A percentile compares a stretch with the other conserved stretches of the same genome.
Conservation (phyloP, 2,329 filamentous ascomycete species). For the Aspergillus sp. region DNA sequence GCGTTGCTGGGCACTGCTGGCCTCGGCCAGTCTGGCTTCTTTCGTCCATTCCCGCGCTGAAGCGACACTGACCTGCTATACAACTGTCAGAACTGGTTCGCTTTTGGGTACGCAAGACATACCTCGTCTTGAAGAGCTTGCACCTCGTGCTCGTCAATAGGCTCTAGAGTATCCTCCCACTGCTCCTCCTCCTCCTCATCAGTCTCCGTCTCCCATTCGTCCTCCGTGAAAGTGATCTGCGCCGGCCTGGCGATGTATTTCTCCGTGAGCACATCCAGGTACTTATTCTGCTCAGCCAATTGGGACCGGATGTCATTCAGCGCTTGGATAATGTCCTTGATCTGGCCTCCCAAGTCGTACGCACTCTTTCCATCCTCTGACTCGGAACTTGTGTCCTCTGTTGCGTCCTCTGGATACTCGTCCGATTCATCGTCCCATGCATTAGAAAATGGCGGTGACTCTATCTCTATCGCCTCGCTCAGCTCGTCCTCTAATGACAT, state of each 20-base stretch:
- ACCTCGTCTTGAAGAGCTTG: not conserved
- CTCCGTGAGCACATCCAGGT: constrained; percentile 1
- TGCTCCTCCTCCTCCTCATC: too few species aligned
- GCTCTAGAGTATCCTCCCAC: not conserved
- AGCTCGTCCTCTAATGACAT: too few species aligned
- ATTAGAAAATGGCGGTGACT: too few species aligned
- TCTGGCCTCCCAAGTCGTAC: not conserved
- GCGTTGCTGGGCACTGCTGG: not conserved
- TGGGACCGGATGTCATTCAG: constrained; percentile 2
- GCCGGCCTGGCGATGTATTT: not conserved
- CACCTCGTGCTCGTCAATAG: not conserved
- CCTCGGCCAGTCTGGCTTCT: not conserved
- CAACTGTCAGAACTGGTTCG: not conserved
- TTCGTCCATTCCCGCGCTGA: not conserved
- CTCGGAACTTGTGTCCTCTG: not conserved
- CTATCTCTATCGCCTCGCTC: too few species aligned
- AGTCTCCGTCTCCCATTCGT: not conserved
- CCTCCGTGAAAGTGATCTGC: not conserved
- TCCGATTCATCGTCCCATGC: too few species aligned
- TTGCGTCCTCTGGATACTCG: too few species aligned
- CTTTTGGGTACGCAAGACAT: not conserved
- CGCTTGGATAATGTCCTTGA: constrained; percentile 1
- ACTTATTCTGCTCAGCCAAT: constrained; percentile 5
- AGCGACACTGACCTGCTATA: not conserved
- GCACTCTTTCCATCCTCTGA: not conserved